Evolutionary conservation across 208 protist genomes (phyloP).

Genomic region (Trypanosoma caninum): DNA sequence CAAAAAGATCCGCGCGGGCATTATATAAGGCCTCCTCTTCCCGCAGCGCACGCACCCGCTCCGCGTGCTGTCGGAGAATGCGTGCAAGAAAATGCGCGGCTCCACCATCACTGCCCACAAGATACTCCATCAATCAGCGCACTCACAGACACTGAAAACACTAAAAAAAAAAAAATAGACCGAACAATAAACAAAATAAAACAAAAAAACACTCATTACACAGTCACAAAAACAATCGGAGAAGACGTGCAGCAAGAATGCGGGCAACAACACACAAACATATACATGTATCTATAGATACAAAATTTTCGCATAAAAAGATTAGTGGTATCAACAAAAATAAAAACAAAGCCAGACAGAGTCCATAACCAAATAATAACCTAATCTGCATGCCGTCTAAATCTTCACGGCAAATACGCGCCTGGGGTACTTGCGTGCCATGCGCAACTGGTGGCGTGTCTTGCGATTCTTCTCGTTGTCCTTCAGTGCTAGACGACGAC

Average conservation of each 20-base stretch:
- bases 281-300: not conserved
- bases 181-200: not conserved
- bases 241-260: not conserved
- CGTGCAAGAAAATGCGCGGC: not conserved
- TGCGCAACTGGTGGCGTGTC: slow-evolving; percentile 75
- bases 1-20: slow-evolving; percentile 17
- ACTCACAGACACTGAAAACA: not conserved
- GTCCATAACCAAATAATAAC: not conserved
- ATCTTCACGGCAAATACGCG: slow-evolving; percentile 90
- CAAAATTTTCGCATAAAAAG: not conserved
- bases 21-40: slow-evolving; percentile 20
- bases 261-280: not conserved
- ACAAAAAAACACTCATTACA: too few species aligned
- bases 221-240: too few species aligned
- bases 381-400: slow-evolving; percentile 25
- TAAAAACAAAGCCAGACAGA: not conserved
- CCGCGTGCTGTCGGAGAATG: slow-evolving; percentile 12
- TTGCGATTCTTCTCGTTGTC: slow-evolving; percentile 88
- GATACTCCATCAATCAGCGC: not conserved
- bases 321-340: not conserved
- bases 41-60: slow-evolving; percentile 12
- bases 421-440: slow-evolving; percentile 78
- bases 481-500: slow-evolving; percentile 84
- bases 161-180: slow-evolving; percentile 5
- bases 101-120: not conserved